These are phyloP conservation scores for Rhizomucor miehei DNA, from an alignment of 371 early-diverging fungal species.

Conservation along the genomic window DNA sequence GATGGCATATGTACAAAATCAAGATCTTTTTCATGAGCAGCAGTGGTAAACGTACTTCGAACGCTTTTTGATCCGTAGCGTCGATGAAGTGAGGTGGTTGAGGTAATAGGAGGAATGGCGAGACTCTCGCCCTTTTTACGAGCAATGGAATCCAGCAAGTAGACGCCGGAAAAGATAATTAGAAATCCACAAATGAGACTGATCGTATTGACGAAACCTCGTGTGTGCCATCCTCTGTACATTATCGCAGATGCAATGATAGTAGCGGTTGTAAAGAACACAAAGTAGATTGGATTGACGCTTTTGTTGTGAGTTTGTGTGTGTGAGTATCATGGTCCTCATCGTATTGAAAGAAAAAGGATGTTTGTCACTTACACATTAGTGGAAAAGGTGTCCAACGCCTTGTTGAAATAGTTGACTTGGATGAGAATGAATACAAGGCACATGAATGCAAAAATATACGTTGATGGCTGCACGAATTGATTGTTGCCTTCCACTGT, in stretches of 20 bases:
- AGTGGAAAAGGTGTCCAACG: slow-evolving; percentile 86
- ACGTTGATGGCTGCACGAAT: slow-evolving; percentile 80
- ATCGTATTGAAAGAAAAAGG: background rate
- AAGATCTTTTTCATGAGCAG: background rate
- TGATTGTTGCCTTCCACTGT: slow-evolving; percentile 87
- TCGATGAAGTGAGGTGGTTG: slow-evolving; percentile 8
- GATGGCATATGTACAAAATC: background rate
- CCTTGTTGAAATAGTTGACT: slow-evolving; percentile 96
- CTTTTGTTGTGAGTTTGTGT: slow-evolving; percentile 7
- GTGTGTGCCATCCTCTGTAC: slow-evolving; percentile 76
- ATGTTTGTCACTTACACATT: slow-evolving; percentile 56
- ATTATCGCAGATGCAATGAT: slow-evolving; percentile 81
- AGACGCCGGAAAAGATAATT: slow-evolving; percentile 85
- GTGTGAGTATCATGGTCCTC: background rate
- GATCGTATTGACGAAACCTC: slow-evolving; percentile 62
- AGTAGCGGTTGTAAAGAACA: slow-evolving; percentile 86
- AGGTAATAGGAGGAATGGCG: slow-evolving; percentile 3
- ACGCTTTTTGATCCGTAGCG: background rate
- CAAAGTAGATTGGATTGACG: slow-evolving; percentile 87
- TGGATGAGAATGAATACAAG: slow-evolving; percentile 76
- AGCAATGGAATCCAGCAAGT: slow-evolving; percentile 50
- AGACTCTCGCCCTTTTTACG: slow-evolving; percentile 7
- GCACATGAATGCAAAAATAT: slow-evolving; percentile 77
- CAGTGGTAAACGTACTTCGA: background rate
- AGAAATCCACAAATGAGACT: slow-evolving; percentile 82